Conservation (phyloP, 768 basidiomycete species). For the Lactifluus echinatus region DNA sequence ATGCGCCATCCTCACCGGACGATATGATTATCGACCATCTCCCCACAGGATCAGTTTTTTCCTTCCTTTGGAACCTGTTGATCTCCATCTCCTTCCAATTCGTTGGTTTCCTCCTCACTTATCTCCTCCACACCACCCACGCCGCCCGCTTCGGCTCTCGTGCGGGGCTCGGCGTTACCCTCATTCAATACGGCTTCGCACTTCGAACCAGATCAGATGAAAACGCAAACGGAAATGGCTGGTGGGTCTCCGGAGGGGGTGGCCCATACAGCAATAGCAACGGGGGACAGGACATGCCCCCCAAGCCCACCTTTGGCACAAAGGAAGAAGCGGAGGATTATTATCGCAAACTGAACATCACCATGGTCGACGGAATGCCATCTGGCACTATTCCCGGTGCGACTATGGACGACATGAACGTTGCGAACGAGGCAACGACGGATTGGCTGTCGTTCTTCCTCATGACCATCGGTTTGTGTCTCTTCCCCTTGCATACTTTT, state of each 20-base stretch:
- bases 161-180: constrained; percentile 90
- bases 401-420: constrained; percentile 13
- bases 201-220: constrained; percentile 47
- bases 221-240: constrained; percentile 24
- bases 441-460: constrained; percentile 95
- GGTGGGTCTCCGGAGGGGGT: not conserved
- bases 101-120: constrained; percentile 86
- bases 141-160: constrained; percentile 89
- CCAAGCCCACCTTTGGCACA: constrained; percentile 9
- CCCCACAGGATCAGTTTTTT: constrained; percentile 73
- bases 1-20: constrained; percentile 67
- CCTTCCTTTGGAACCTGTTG: constrained; percentile 87
- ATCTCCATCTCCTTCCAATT: constrained; percentile 97
- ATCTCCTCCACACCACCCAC: constrained; percentile 88
- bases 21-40: constrained; percentile 88
- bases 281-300: not conserved
- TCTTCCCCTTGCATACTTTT: not conserved
- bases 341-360: constrained; percentile 20
- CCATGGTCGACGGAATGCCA: constrained; percentile 18
- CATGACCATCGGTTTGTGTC: constrained; percentile 68
- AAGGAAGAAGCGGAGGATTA: constrained; percentile 20
- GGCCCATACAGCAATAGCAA: not conserved
- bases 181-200: constrained; percentile 92
- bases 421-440: constrained; percentile 50
- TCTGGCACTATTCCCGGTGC: constrained; percentile 9